Conservation (phyloP, 2,329 filamentous ascomycete species). For the Leptodontidium sp. region DNA sequence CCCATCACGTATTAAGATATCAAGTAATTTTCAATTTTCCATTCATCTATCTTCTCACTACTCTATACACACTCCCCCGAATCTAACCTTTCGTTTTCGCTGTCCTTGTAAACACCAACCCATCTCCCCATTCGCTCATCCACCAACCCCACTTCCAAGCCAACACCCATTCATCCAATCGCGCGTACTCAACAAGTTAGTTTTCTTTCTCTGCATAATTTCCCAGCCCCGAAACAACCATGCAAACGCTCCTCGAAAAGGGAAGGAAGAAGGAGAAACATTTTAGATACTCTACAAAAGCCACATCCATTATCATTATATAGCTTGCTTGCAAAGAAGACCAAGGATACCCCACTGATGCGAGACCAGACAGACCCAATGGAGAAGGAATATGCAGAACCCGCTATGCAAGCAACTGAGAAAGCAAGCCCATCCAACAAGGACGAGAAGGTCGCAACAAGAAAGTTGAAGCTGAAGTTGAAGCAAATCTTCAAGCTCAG, state of each 20-base stretch:
- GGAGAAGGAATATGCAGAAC: conserved; percentile 15
- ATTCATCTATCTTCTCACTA: conserved; percentile 6
- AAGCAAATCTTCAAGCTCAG: background rate
- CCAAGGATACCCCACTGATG: background rate
- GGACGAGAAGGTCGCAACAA: background rate
- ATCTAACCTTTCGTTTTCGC: background rate
- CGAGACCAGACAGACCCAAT: background rate
- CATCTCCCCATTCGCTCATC: background rate
- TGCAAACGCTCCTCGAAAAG: background rate
- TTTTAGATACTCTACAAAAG: conserved; percentile 11
- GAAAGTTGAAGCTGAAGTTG: background rate
- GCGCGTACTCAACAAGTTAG: background rate
- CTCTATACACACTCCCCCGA: background rate
- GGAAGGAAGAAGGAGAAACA: background rate
- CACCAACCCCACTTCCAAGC: background rate
- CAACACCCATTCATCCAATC: background rate
- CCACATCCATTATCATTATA: conserved; percentile 8
- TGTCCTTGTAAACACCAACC: background rate
- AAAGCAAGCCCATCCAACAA: background rate
- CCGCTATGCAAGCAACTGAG: conserved; percentile 13
- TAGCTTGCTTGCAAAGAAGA: conserved; percentile 1
- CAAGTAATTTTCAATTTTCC: background rate
- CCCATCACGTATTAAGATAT: no score
- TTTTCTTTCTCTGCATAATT: background rate
- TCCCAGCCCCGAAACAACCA: conserved; percentile 6